Evolutionary conservation across 768 basidiomycete species (phyloP).

Genomic region (Mycena capillaripes): DNA sequence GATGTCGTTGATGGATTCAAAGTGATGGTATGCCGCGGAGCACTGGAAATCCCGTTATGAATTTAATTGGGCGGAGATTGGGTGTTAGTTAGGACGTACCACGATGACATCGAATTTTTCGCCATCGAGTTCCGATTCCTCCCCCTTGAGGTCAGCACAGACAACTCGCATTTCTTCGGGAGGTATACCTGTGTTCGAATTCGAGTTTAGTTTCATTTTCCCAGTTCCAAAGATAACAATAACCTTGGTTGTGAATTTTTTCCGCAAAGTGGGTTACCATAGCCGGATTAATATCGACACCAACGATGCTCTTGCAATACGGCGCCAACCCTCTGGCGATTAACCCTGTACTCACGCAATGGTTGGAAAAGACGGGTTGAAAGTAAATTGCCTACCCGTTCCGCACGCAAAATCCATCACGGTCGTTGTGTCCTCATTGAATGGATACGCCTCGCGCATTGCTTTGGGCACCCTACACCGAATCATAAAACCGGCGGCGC

Average conservation of each 20-base stretch:
- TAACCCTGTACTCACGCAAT: slow-evolving; percentile 59
- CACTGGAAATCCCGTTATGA: slow-evolving; percentile 58
- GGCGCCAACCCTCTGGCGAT: slow-evolving; percentile 73
- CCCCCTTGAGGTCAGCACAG: slow-evolving; percentile 63
- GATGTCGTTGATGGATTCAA: slow-evolving; percentile 61
- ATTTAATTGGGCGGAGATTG: background rate
- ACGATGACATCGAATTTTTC: slow-evolving; percentile 78
- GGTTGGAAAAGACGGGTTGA: background rate
- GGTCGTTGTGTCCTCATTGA: slow-evolving; percentile 68
- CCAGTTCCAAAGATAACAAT: background rate
- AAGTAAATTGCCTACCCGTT: slow-evolving; percentile 57
- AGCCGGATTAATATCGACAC: slow-evolving; percentile 81
- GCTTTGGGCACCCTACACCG: slow-evolving; percentile 35
- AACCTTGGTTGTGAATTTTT: slow-evolving; percentile 66
- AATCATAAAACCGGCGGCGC: background rate
- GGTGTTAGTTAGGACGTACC: slow-evolving; percentile 55
- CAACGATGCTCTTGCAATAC: slow-evolving; percentile 73
- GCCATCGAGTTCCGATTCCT: slow-evolving; percentile 62
- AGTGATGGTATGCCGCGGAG: slow-evolving; percentile 73
- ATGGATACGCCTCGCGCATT: slow-evolving; percentile 57
- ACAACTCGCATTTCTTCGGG: slow-evolving; percentile 78
- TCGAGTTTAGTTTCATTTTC: background rate
- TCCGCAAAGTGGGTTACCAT: slow-evolving; percentile 79
- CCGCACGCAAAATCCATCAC: slow-evolving; percentile 86
- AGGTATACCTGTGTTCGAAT: slow-evolving; percentile 53